These are phyloP conservation scores for Pterocarpus santalinus DNA, from an alignment of 306 rosid species.

Conservation along the genomic window DNA sequence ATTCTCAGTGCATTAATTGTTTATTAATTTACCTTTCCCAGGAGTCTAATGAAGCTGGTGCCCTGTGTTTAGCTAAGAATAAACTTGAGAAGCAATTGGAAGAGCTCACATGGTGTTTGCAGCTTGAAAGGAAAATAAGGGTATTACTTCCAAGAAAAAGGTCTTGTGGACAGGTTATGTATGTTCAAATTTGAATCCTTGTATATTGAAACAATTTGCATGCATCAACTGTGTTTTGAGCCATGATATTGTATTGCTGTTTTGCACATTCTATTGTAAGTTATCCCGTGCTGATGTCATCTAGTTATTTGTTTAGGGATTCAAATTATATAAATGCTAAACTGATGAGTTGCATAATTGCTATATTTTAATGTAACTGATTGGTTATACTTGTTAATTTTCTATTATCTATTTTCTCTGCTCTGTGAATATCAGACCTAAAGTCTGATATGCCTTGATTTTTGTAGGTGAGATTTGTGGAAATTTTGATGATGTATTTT, in stretches of 20 bases:
- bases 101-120: slow-evolving; percentile 94
- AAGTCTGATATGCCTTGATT: not conserved
- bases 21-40: slow-evolving; percentile 49
- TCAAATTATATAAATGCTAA: too few species aligned
- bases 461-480: slow-evolving; percentile 9
- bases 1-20: not conserved
- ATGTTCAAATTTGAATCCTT: slow-evolving; percentile 19
- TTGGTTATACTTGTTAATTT: not conserved
- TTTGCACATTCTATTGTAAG: slow-evolving; percentile 12
- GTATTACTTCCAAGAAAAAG: slow-evolving; percentile 53
- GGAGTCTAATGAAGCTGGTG: slow-evolving; percentile 98
- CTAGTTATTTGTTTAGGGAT: too few species aligned
- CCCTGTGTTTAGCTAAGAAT: slow-evolving; percentile 91
- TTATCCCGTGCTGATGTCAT: slow-evolving; percentile 10
- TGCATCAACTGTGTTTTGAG: slow-evolving; percentile 31
- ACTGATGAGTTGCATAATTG: not conserved
- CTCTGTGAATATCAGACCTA: slow-evolving; percentile 33
- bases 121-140: slow-evolving; percentile 93
- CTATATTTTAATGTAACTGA: not conserved
- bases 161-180: slow-evolving; percentile 29
- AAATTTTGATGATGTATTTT: slow-evolving; percentile 33
- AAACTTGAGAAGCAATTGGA: slow-evolving; percentile 98
- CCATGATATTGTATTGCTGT: not conserved
- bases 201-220: slow-evolving; percentile 6
- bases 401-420: not conserved